Conservation (phyloP, 768 basidiomycete genomes). For the Kwoniella botswanensis region DNA sequence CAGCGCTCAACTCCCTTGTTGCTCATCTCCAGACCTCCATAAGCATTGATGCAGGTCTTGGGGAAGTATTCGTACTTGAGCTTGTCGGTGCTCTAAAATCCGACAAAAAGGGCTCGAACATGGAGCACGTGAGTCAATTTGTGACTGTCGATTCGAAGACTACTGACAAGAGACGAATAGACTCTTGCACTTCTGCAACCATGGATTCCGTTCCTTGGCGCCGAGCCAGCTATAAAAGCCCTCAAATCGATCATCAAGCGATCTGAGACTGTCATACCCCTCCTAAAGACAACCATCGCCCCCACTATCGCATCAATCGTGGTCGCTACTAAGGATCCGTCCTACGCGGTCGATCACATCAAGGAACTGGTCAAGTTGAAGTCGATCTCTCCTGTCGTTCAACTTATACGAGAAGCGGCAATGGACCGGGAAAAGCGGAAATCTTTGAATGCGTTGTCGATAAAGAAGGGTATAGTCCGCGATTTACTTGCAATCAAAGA, state of each 20-base stretch:
- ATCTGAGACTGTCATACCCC: constrained; percentile 2
- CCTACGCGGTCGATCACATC: constrained; percentile 33
- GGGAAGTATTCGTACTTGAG: constrained; percentile 8
- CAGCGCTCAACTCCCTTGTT: constrained; percentile 10
- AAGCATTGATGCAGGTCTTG: constrained; percentile 4
- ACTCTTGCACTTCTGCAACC: constrained; percentile 30
- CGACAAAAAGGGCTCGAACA: constrained; percentile 35
- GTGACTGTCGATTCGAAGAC: background rate
- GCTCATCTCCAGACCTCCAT: background rate
- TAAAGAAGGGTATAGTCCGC: constrained; percentile 22
- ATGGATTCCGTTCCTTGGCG: constrained; percentile 39
- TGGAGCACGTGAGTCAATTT: constrained; percentile 25
- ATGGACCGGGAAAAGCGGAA: background rate
- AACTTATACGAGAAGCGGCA: background rate
- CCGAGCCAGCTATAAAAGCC: constrained; percentile 12
- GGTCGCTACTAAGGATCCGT: constrained; percentile 20
- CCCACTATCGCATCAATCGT: constrained; percentile 24
- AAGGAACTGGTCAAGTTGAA: constrained; percentile 18
- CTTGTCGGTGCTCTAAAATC: constrained; percentile 12
- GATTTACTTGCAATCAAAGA: constrained; percentile 6
- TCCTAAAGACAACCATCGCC: background rate
- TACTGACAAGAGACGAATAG: constrained; percentile 20
- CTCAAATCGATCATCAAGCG: constrained; percentile 25
- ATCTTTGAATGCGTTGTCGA: background rate
- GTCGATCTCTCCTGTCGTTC: background rate